Evolutionary conservation across 805 yeast genomes (phyloP), one percentile per base, ranked within the genome.

Genomic region (Teunomyces barrocoloradensis): DNA sequence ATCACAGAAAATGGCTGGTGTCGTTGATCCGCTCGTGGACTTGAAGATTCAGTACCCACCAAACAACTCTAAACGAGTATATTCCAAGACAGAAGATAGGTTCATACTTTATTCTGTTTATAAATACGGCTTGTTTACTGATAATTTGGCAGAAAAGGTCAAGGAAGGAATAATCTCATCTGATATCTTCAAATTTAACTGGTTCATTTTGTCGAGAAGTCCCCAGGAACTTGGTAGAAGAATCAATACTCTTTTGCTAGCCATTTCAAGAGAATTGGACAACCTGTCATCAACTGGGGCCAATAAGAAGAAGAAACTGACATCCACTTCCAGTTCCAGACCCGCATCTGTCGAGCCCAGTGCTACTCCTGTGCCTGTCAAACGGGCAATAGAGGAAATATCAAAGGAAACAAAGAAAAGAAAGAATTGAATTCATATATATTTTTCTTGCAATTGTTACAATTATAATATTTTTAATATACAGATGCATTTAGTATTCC

Each of bases 11-110:
- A 66, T 86, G 53, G 73, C 73, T 40, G 77, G 73, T 46, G 70
- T 75, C 36, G 69, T 71, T n/a, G 79, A 77, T 48, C 90, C 91
- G 0, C 60, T 85, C 18, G 81, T 81, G 39, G 82, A 84, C 37
- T 66, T 87, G 63, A 66, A 66, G 3, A 82, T 87, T 20, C 85
- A 80, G 46, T 87, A 85, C 50, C 92, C 94, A 0, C 91, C 91
- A n/a, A 87, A 86, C 59, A 87, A 85, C 60, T 85, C 94, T 10
- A 85, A 87, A 58, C 69, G 90, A 54, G 75, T 85, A 6, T 87
- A 85, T 56, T 81, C 87, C 6, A 79, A 80, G 28, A 63, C 76
- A 0, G 95, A 87, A 59, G 96, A 87, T 59, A 73, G 88, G 45
- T 87, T 82, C 55, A 68, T 87, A 21, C 59, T 87, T 43, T 55